Evolutionary conservation across 2,329 filamentous ascomycete genomes (phyloP).

Genomic region (Boeremia lycopersici): DNA sequence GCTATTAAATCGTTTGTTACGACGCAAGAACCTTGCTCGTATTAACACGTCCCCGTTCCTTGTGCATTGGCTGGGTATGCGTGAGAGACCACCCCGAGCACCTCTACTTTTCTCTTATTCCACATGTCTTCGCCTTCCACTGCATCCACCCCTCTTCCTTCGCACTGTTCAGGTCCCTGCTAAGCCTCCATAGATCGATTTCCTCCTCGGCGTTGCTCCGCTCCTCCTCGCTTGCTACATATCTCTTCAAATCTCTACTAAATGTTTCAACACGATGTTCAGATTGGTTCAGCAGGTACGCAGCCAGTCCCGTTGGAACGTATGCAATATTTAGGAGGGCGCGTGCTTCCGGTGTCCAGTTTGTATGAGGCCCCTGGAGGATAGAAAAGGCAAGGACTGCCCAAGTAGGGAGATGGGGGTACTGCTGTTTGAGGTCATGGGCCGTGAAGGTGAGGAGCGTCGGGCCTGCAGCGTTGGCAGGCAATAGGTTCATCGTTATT

Average conservation of each 20-base stretch:
- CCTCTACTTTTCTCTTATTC: not conserved
- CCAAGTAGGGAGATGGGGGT: constrained; percentile 3
- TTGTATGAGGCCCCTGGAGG: not conserved
- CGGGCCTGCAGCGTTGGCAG: not conserved
- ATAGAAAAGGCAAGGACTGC: not conserved
- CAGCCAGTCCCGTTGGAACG: too few relatives aligned
- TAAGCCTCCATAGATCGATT: constrained; percentile 2
- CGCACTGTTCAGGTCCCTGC: not conserved
- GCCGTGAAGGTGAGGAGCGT: not conserved
- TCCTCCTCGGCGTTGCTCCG: not conserved
- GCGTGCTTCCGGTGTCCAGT: constrained; percentile 4
- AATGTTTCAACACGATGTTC: too few relatives aligned
- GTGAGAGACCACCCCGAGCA: too few relatives aligned
- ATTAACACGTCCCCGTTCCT: too few relatives aligned
- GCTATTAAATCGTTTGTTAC: too few relatives aligned
- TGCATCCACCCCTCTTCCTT: constrained; percentile 4
- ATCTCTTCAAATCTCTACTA: too few relatives aligned
- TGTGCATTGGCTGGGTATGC: not conserved
- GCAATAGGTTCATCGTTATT: not conserved
- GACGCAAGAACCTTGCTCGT: too few relatives aligned
- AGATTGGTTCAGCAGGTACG: too few relatives aligned
- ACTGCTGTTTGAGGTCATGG: not conserved
- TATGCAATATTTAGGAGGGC: constrained; percentile 1
- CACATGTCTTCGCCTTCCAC: not conserved
- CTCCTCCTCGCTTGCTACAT: not conserved